Evolutionary conservation across 208 protist species (phyloP).

Genomic region (Kentomonas sorsogonicus): DNA sequence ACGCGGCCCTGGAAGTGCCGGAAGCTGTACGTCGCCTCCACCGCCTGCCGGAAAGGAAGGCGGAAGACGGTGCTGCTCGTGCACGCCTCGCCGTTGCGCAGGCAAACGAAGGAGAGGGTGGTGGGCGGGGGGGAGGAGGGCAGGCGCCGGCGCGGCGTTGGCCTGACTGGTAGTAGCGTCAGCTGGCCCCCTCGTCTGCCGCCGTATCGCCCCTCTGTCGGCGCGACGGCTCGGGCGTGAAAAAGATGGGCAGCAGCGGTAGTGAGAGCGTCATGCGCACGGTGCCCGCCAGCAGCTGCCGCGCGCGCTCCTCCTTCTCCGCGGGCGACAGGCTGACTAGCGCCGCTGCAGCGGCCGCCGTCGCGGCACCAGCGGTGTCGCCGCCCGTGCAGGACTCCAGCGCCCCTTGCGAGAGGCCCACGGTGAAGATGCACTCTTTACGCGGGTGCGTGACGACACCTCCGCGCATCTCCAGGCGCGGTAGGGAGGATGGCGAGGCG

Average conservation of each 20-base stretch:
- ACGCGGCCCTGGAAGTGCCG: slow-evolving; percentile 67
- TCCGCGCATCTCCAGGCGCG: no score
- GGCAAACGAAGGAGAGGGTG: slow-evolving; percentile 39
- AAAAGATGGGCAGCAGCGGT: slow-evolving; percentile 55
- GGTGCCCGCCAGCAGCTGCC: background rate
- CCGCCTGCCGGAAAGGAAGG: slow-evolving; percentile 24
- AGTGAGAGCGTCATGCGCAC: slow-evolving; percentile 22
- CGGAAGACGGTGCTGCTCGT: slow-evolving; percentile 27
- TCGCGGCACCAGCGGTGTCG: no score
- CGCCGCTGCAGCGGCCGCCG: no score
- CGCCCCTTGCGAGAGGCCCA: no score
- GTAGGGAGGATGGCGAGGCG: no score
- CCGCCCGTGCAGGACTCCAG: no score
- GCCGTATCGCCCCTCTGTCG: background rate
- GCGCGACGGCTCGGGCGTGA: slow-evolving; percentile 19
- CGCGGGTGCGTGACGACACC: no score
- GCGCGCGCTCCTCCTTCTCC: background rate
- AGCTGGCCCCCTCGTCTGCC: background rate
- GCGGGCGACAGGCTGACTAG: background rate
- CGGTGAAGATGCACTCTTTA: no score
- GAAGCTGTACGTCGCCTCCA: slow-evolving; percentile 46
- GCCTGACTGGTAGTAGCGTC: background rate
- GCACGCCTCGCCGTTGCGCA: slow-evolving; percentile 42
- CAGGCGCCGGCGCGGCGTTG: background rate
- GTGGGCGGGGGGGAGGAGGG: slow-evolving; percentile 10